Evolutionary conservation across 225 moss, liverwort and hornwort species (phyloP).

Genomic region (Antitrichia curtipendula): DNA sequence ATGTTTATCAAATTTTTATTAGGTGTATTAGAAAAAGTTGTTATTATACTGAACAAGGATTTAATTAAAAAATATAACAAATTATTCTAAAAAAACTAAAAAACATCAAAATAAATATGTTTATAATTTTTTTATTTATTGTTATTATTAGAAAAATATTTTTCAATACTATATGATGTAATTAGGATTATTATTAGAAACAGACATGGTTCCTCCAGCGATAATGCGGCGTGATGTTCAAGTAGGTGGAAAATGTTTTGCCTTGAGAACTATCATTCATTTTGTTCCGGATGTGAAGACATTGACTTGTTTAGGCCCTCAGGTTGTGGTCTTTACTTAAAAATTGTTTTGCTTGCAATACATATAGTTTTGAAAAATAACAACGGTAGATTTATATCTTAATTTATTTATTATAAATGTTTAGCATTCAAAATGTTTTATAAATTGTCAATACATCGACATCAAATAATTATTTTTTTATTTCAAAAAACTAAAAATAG

Average conservation of each 20-base stretch:
- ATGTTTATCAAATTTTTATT: neutral
- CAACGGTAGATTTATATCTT: neutral
- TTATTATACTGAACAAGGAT: too few relatives aligned
- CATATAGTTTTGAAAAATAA: neutral
- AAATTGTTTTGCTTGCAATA: neutral
- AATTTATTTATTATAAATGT: neutral
- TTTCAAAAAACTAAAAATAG: too few relatives aligned
- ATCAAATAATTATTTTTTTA: neutral
- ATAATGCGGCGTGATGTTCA: slow-evolving; percentile 32
- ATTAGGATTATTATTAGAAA: slow-evolving; percentile 50
- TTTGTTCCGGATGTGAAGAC: slow-evolving; percentile 42
- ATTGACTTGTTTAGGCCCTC: slow-evolving; percentile 46
- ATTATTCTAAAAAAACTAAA: neutral
- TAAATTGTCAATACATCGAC: neutral
- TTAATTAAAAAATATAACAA: neutral
- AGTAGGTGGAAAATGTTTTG: slow-evolving; percentile 32
- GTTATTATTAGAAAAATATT: too few relatives aligned
- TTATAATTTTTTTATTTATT: neutral
- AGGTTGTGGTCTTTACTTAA: neutral
- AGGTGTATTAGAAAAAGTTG: too few relatives aligned
- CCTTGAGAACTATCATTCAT: slow-evolving; percentile 28
- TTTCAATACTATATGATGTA: neutral
- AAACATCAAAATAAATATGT: too few relatives aligned
- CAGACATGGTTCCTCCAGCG: slow-evolving; percentile 51
- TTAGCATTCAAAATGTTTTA: neutral